Base-by-base conservation (phyloP, 768 basidiomycete species). In the Lactarius evosmus region DNA sequence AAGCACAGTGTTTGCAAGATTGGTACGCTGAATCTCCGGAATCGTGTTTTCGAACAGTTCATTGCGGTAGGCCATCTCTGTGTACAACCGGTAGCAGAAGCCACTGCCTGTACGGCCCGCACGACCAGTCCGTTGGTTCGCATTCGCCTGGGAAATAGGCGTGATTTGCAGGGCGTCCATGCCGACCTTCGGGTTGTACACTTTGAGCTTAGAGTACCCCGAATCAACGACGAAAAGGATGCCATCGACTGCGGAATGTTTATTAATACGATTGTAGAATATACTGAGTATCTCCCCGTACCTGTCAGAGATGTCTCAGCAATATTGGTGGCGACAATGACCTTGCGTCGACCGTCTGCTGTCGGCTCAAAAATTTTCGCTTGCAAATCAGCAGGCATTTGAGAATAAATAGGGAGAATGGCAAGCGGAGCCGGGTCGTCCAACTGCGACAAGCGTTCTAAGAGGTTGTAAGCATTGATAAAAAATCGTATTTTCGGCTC, bases 121-220 rank as follows among this genome's bases (percentile, higher is more conserved):
- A 70, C 97, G 89, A 62, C 97, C 97, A 9, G 93, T 94, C 19
- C 97, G 82, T 75, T 98, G 97, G 70, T 89, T 94, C 61, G 95
- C 95, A 76, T 99, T 99, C 17, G 97, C 97, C 72, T 98, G 96
- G 76, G 94, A 96, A 78, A 99, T 95, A 2, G 97, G 97, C 6
- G 97, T 99, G 69, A 99, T 98, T 74, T 99, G 97, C 57, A 99
- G 79, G 3, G 97, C 95, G 71, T 98, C 97, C 97, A 99, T 99
- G 66, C 97, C 97, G 65, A 98, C 94, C 74, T 95, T 94, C 17
- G 97, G 95, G 72, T 98, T 99, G 79, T 99, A 98, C 25, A 98
- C 96, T 76, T 98, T 98, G 66, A 99, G 79, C 75, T 98, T 99
- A 27, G 93, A 97, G 75, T 94, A 98, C 0, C 97, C 97, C 0